These are phyloP conservation scores for Inga leiocalycina DNA, from an alignment of 306 rosid genomes.

Conservation along the genomic window DNA sequence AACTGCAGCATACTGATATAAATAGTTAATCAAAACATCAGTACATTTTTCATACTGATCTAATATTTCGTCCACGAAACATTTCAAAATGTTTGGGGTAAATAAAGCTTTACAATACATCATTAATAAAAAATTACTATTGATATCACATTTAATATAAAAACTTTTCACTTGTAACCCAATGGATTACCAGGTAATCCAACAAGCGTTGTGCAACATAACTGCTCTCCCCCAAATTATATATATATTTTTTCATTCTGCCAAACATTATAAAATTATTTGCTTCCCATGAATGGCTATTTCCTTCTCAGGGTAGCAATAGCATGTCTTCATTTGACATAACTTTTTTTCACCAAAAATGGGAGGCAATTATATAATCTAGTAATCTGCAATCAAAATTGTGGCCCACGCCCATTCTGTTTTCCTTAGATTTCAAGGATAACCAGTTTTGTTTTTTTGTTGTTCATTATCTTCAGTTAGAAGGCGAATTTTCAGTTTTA, in stretches of 20 bases:
- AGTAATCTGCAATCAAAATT: neutral
- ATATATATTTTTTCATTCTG: neutral
- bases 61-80: neutral
- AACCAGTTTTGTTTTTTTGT: neutral
- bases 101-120: neutral
- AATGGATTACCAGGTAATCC: neutral
- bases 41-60: neutral
- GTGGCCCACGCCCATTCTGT: neutral
- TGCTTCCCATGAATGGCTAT: neutral
- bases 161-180: neutral
- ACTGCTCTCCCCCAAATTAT: neutral
- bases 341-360: neutral
- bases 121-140: neutral
- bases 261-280: neutral
- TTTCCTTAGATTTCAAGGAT: neutral
- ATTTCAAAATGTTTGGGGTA: neutral
- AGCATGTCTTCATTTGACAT: neutral
- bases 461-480: neutral
- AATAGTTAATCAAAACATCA: neutral
- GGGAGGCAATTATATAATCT: neutral
- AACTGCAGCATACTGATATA: neutral
- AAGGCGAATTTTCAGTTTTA: neutral
- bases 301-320: neutral
- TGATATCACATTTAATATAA: neutral
- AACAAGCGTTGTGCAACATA: neutral